Evolutionary conservation across 1,284 basidiomycete species (phyloP).

Genomic region (Fomitopsis pinicola): DNA sequence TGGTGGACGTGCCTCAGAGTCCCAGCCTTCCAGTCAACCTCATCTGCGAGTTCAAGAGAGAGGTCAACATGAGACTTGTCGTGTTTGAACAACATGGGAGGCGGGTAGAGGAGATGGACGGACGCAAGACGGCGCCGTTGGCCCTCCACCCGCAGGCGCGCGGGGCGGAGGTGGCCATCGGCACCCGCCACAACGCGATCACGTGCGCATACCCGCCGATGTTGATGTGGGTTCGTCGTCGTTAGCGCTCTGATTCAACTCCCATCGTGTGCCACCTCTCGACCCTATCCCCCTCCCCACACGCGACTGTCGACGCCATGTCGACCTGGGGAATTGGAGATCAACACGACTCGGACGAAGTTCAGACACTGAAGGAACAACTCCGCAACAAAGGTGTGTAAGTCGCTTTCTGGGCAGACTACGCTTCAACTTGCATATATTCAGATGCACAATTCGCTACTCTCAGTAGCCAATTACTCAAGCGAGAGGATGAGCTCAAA

Average conservation of each 20-base stretch:
- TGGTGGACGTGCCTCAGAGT: conserved; percentile 44
- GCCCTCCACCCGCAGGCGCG: not conserved
- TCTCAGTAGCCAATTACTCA: conserved; percentile 50
- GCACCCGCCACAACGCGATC: conserved; percentile 1
- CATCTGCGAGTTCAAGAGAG: conserved; percentile 51
- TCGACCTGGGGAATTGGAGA: conserved; percentile 55
- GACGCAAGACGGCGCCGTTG: not conserved
- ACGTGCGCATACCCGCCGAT: not conserved
- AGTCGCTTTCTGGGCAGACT: conserved; percentile 1
- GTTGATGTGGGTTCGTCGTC: not conserved
- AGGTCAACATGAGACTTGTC: conserved; percentile 35
- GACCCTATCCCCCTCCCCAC: not conserved
- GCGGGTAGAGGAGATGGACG: not conserved
- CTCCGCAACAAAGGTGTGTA: conserved; percentile 55
- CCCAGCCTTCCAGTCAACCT: conserved; percentile 53
- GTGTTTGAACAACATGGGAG: conserved; percentile 10
- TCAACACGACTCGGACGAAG: conserved; percentile 58
- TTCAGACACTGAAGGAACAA: conserved; percentile 52
- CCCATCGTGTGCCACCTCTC: not conserved
- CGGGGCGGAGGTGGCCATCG: not conserved
- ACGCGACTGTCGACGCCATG: conserved; percentile 33
- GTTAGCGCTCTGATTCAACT: not conserved
- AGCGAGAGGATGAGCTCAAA: conserved; percentile 48
- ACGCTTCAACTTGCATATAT: not conserved
- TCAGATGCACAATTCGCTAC: conserved; percentile 41